Evolutionary conservation across 768 basidiomycete genomes (phyloP).

Genomic region (Leccinellum rugosiceps): DNA sequence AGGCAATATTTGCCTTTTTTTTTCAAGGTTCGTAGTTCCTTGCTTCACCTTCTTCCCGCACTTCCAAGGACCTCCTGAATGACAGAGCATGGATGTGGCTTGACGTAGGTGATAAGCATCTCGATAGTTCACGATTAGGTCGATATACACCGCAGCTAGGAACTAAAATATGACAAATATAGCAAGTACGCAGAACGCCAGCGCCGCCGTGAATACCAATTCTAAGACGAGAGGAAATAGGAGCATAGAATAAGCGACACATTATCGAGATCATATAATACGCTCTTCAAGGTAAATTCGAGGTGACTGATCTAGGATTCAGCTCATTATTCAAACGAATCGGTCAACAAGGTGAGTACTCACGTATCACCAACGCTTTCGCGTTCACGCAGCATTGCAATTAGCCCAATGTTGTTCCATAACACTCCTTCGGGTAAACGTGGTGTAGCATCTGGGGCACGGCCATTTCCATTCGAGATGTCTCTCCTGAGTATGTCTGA

Average conservation of each 20-base stretch:
- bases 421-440: constrained; percentile 19
- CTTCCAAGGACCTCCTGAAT: not conserved
- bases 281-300: not conserved
- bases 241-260: not conserved
- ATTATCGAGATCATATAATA: constrained; percentile 3
- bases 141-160: not conserved
- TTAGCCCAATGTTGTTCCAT: constrained; percentile 13
- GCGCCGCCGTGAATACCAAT: not conserved
- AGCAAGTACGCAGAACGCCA: not conserved
- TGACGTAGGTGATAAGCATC: not conserved
- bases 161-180: not conserved
- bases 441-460: constrained; percentile 12
- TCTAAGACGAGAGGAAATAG: not conserved
- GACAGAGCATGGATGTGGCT: not conserved
- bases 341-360: not conserved
- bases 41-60: not conserved
- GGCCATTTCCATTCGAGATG: constrained; percentile 25
- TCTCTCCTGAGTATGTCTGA: constrained; percentile 21
- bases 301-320: not conserved
- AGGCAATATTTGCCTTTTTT: not conserved
- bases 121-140: not conserved
- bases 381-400: constrained; percentile 6
- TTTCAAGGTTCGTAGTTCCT: not conserved
- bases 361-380: not conserved
- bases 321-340: not conserved